Conservation (phyloP, 2,329 filamentous ascomycete genomes). For the Cercospora sp. region DNA sequence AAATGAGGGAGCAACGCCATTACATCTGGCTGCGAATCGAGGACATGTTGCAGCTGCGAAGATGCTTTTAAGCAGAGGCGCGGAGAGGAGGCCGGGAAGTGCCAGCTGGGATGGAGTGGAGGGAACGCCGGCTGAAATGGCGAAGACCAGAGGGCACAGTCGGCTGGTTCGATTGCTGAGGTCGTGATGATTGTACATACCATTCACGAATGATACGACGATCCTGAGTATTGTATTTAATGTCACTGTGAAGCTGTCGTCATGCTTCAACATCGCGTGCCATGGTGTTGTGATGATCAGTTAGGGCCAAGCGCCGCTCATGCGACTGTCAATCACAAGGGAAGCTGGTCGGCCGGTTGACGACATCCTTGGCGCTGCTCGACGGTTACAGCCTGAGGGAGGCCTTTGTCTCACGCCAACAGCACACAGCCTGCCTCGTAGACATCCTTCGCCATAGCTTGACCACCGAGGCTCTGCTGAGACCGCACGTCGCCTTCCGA, state of each 20-base stretch:
- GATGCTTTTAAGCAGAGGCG: constrained; percentile 30
- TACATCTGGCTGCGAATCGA: constrained; percentile 34
- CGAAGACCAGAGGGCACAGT: constrained; percentile 30
- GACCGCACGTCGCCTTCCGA: background rate
- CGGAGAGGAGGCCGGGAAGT: constrained; percentile 12
- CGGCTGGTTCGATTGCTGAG: constrained; percentile 15
- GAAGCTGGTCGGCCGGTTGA: background rate
- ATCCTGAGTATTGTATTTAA: background rate
- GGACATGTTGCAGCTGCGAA: constrained; percentile 30
- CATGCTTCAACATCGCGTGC: background rate
- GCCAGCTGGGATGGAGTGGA: constrained; percentile 32
- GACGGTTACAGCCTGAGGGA: background rate
- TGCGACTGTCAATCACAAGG: background rate
- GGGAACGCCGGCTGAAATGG: constrained; percentile 35
- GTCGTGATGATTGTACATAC: background rate
- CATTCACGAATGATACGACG: background rate
- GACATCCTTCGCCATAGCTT: background rate
- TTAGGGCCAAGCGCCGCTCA: constrained; percentile 1
- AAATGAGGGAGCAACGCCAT: constrained; percentile 29
- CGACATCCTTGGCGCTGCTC: background rate
- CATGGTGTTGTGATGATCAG: background rate
- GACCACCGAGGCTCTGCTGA: background rate
- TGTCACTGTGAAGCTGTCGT: background rate
- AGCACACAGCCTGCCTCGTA: background rate
- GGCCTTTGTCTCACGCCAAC: constrained; percentile 7